These are phyloP conservation scores for Aspergillus sp. DNA, from an alignment of 2,329 filamentous ascomycete genomes.

Conservation along the genomic window DNA sequence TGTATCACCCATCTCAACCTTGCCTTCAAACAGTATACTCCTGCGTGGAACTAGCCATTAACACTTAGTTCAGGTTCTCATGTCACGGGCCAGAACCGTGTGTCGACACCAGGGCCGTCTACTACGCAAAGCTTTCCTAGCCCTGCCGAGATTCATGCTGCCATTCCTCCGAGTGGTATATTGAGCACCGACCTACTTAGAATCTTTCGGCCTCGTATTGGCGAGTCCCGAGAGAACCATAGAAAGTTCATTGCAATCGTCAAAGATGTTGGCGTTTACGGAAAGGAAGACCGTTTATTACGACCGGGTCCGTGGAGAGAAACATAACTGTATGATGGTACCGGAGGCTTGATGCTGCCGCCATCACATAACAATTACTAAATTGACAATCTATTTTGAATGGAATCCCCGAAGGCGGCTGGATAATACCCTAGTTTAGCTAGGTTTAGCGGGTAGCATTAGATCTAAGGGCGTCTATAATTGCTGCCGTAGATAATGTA, in stretches of 20 bases:
- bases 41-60: not conserved
- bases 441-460: not conserved
- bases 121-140: slow-evolving; percentile 41
- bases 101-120: slow-evolving; percentile 31
- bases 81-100: slow-evolving; percentile 25
- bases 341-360: not conserved
- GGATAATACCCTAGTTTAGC: not conserved
- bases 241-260: slow-evolving; percentile 45
- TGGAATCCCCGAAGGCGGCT: not conserved
- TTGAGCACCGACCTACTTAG: slow-evolving; percentile 44
- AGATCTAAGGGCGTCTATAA: not conserved
- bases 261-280: slow-evolving; percentile 44
- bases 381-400: not conserved
- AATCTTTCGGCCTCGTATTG: slow-evolving; percentile 44
- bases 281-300: slow-evolving; percentile 42
- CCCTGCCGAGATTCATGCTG: slow-evolving; percentile 46
- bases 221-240: slow-evolving; percentile 43
- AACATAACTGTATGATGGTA: slow-evolving; percentile 9
- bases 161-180: slow-evolving; percentile 48
- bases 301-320: slow-evolving; percentile 40
- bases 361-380: not conserved
- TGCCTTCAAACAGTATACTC: not conserved
- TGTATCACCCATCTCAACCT: slow-evolving; percentile 3
- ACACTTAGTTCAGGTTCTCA: not conserved
- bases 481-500: no score